Conservation (phyloP, 495 filamentous ascomycete genomes). For the Aspergillus coremiiformis region DNA sequence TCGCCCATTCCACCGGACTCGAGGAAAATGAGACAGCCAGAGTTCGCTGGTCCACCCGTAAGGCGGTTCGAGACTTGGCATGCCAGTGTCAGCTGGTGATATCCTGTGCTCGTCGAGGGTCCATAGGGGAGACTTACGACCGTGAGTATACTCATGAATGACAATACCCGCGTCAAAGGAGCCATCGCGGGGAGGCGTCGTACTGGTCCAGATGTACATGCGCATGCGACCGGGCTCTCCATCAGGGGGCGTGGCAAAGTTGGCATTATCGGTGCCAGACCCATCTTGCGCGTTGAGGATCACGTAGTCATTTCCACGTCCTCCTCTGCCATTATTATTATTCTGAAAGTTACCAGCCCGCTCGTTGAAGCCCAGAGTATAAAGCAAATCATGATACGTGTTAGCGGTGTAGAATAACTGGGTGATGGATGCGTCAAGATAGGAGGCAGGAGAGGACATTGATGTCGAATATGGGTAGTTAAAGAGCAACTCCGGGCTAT, state of each 20-base stretch:
- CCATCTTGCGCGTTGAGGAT: constrained; percentile 49
- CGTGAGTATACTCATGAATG: constrained; percentile 41
- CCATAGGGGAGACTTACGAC: constrained; percentile 5
- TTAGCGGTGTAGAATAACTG: constrained; percentile 51
- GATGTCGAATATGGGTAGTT: constrained; percentile 3
- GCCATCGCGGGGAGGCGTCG: constrained; percentile 36
- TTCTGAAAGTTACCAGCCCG: constrained; percentile 47
- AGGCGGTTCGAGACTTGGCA: constrained; percentile 39
- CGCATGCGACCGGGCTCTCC: constrained; percentile 42
- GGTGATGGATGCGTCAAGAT: constrained; percentile 16
- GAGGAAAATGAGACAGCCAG: constrained; percentile 34
- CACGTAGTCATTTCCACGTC: constrained; percentile 41
- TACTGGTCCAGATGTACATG: constrained; percentile 19
- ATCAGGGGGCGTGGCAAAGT: constrained; percentile 45
- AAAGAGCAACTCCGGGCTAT: background rate
- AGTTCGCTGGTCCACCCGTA: constrained; percentile 47
- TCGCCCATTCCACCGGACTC: constrained; percentile 50
- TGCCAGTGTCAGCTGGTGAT: background rate
- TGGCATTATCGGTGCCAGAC: constrained; percentile 43
- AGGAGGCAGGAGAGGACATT: background rate
- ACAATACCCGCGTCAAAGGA: constrained; percentile 41
- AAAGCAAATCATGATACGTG: constrained; percentile 46
- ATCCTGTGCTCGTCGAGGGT: background rate
- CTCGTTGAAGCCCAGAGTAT: constrained; percentile 47
- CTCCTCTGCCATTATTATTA: constrained; percentile 43